Base-by-base conservation (phyloP, 495 filamentous ascomycete genomes). In the Hypoxylon perforatum region DNA sequence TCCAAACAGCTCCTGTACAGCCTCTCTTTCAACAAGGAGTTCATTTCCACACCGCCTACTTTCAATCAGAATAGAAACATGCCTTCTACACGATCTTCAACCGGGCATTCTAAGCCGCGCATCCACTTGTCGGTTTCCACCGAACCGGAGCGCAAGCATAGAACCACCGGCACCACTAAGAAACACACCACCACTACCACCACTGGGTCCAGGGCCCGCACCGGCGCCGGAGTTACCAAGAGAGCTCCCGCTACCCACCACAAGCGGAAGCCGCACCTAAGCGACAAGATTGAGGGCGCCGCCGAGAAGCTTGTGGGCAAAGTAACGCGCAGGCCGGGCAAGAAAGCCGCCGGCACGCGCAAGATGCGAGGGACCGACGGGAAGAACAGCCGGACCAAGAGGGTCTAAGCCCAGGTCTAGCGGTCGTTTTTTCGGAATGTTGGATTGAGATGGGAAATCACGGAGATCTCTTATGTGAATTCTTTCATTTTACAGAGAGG, bases 331-430 rank as follows among this genome's bases (percentile, higher is more conserved):
- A 61, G 70, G 25, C 75, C 72, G 0, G 75, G 75, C 9, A 68
- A 66, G 61, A 60, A 76, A 61, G 75, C 73, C 12, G 75, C 75
- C 12, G 75, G 75, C 0, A 77, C 75, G 9, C 67, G 76, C 53
- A 70, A 77, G 57, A 67, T 77, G 45, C 69, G 65, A 51, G 75
- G 75, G 0, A 77, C 75, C 11, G 75, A 77, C 28, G 75, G 75
- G 42, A 77, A 77, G 50, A 65, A 65, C 18, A 71, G 65, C 17
- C 67, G 33, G 1, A 23, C 42, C 6, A 46, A 49, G 25, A 55
- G 52, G 36, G 51, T 67, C 14, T 66, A 62, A 39, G 22, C 1
- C 19, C 15, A 6, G 9, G 15, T 15, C 15, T 8, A 10, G 25
- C 25, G 7, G 3, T 28, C 7, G 17, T 1, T 44, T 9, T 3